A percentile compares a stretch with the other conserved stretches of the same genome.
These are phyloP conservation scores for Alternaria sp. DNA, from an alignment of 2,329 filamentous ascomycete species.

Conservation along the genomic window DNA sequence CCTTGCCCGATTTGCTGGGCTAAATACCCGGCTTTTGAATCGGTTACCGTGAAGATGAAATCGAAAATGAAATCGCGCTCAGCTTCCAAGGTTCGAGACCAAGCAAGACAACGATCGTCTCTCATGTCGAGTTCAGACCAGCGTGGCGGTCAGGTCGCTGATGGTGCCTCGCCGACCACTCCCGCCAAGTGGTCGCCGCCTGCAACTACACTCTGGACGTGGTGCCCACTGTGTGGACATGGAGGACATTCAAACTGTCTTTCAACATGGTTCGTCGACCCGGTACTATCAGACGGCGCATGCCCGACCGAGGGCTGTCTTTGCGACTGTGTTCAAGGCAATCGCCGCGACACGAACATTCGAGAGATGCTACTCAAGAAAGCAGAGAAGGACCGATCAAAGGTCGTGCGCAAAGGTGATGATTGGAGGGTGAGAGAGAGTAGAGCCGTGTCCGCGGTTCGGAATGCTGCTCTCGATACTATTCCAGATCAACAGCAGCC, in stretches of 20 bases:
- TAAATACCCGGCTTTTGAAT: constrained; percentile 54
- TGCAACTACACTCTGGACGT: constrained; percentile 59
- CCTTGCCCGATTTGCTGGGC: constrained; percentile 57
- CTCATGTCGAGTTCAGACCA: constrained; percentile 25
- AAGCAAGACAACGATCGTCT: constrained; percentile 41
- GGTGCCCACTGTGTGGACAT: constrained; percentile 69
- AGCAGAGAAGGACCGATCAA: constrained; percentile 47
- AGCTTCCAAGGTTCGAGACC: constrained; percentile 32
- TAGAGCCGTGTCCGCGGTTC: constrained; percentile 53
- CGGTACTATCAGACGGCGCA: constrained; percentile 58
- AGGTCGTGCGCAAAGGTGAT: constrained; percentile 51
- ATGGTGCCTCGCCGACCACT: constrained; percentile 32
- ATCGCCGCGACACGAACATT: constrained; percentile 47
- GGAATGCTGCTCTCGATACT: constrained; percentile 42
- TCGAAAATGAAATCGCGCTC: constrained; percentile 36
- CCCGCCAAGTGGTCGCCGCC: constrained; percentile 37
- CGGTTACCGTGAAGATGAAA: constrained; percentile 42
- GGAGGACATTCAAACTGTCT: constrained; percentile 67
- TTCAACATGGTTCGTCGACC: constrained; percentile 62
- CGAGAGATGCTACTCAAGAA: constrained; percentile 41
- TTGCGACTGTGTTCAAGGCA: constrained; percentile 66
- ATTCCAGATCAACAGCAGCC: constrained; percentile 23
- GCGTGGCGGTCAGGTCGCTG: constrained; percentile 24
- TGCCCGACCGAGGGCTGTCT: constrained; percentile 68
- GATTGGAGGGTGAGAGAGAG: constrained; percentile 56